These are phyloP conservation scores for Calocybe cyanea DNA, from an alignment of 768 basidiomycete genomes.

Conservation along the genomic window DNA sequence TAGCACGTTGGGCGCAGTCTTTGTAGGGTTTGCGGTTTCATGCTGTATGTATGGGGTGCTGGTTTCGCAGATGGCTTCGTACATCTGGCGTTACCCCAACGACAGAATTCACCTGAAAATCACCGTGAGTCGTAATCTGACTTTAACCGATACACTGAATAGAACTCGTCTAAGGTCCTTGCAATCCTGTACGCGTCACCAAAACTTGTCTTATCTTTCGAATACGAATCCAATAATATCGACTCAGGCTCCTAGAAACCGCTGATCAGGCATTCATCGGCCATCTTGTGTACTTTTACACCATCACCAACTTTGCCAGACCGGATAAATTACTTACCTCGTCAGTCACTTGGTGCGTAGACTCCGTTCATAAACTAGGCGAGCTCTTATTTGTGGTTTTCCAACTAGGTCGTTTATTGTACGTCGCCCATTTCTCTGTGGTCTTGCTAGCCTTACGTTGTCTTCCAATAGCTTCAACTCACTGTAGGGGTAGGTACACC, in stretches of 20 bases:
- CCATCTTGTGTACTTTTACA: constrained; percentile 54
- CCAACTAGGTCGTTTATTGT: constrained; percentile 47
- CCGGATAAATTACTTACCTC: constrained; percentile 29
- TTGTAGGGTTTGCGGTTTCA: constrained; percentile 55
- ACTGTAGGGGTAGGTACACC: constrained; percentile 35
- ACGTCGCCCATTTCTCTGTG: constrained; percentile 16
- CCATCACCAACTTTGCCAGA: constrained; percentile 41
- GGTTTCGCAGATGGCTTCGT: constrained; percentile 48
- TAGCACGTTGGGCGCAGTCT: constrained; percentile 57
- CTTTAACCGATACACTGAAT: background rate
- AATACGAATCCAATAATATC: background rate
- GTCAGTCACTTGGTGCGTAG: constrained; percentile 43
- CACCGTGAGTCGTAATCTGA: constrained; percentile 35
- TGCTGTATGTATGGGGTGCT: constrained; percentile 53
- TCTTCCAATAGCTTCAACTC: constrained; percentile 38
- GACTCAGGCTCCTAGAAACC: constrained; percentile 45
- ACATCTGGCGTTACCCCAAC: constrained; percentile 50
- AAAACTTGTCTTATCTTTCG: background rate
- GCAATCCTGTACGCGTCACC: constrained; percentile 29
- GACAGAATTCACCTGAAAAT: constrained; percentile 50
- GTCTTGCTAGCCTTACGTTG: constrained; percentile 1
- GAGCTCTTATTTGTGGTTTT: constrained; percentile 7
- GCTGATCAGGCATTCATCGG: constrained; percentile 54
- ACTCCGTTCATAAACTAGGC: background rate
- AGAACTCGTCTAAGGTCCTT: constrained; percentile 27